These are phyloP conservation scores for Naganishia sp. DNA, from an alignment of 1,284 basidiomycete genomes.

Conservation along the genomic window DNA sequence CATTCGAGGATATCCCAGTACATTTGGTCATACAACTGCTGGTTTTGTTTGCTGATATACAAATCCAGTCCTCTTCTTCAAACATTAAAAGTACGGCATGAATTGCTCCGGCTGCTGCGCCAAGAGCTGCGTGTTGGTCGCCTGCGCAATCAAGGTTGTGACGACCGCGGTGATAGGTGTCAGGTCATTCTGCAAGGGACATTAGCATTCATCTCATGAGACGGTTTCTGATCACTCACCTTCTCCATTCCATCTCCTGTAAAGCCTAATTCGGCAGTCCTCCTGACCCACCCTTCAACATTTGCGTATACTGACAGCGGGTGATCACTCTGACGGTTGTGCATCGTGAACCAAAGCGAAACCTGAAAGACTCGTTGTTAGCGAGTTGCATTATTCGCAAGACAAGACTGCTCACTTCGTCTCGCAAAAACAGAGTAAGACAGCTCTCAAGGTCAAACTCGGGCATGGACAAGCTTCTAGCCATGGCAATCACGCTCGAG, in stretches of 20 bases:
- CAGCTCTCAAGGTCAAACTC: conserved; percentile 65
- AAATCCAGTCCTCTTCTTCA: not conserved
- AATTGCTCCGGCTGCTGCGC: conserved; percentile 71
- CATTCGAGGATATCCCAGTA: no score
- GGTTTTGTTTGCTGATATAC: not conserved
- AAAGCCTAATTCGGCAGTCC: conserved; percentile 49
- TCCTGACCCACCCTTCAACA: conserved; percentile 70
- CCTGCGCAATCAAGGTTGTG: conserved; percentile 73
- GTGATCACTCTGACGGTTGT: conserved; percentile 62
- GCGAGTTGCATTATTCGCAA: not conserved
- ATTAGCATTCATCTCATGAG: conserved; percentile 10
- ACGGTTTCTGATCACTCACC: conserved; percentile 58
- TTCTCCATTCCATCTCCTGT: conserved; percentile 69
- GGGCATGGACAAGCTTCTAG: conserved; percentile 83
- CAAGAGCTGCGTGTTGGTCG: conserved; percentile 58
- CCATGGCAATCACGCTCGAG: conserved; percentile 86
- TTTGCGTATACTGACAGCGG: conserved; percentile 70
- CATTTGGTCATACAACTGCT: no score
- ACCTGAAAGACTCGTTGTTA: conserved; percentile 35
- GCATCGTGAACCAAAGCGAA: conserved; percentile 52
- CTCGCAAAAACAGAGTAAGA: conserved; percentile 70
- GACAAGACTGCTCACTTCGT: conserved; percentile 81
- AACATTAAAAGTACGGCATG: conserved; percentile 73
- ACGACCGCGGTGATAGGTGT: conserved; percentile 76
- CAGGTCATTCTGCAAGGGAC: conserved; percentile 32